phyloP scores from a whole-genome alignment of 768 basidiomycete species.

The Gymnopilus junonius region DNA sequence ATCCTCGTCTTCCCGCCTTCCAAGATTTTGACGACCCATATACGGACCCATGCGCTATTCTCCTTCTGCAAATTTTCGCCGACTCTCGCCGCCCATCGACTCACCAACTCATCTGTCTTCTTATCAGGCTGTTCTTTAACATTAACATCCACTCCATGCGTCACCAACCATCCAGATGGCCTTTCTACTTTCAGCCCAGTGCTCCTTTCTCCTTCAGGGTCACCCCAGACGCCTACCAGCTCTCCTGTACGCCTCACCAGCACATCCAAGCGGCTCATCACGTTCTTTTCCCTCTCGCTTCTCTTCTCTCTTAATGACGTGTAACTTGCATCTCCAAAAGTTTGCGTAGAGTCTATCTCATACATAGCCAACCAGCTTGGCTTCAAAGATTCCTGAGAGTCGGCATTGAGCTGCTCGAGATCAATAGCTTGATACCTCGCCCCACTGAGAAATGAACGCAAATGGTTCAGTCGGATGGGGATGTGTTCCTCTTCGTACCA shows the following conservation, averaged over 20 bases:
- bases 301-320: slow-evolving; percentile 47
- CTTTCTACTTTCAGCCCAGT: slow-evolving; percentile 18
- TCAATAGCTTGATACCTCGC: slow-evolving; percentile 48
- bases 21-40: slow-evolving; percentile 42
- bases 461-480: slow-evolving; percentile 50
- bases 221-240: slow-evolving; percentile 13
- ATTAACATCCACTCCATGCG: slow-evolving; percentile 10
- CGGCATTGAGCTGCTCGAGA: background rate
- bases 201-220: background rate
- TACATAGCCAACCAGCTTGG: slow-evolving; percentile 57
- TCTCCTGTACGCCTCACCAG: slow-evolving; percentile 47
- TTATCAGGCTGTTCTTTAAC: background rate
- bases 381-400: background rate
- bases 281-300: slow-evolving; percentile 44
- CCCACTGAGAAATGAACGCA: slow-evolving; percentile 50
- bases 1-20: slow-evolving; percentile 44
- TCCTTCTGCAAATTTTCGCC: slow-evolving; percentile 19
- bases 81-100: slow-evolving; percentile 28
- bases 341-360: slow-evolving; percentile 45
- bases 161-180: slow-evolving; percentile 14
- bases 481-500: slow-evolving; percentile 65
- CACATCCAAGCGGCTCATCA: slow-evolving; percentile 45
- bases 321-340: slow-evolving; percentile 47
- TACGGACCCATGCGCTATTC: slow-evolving; percentile 42
- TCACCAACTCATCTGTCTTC: slow-evolving; percentile 1